A percentile compares a stretch with the other conserved stretches of the same genome.
Conservation (phyloP, 257 asterid genomes). For the Solanum stenotomum region DNA sequence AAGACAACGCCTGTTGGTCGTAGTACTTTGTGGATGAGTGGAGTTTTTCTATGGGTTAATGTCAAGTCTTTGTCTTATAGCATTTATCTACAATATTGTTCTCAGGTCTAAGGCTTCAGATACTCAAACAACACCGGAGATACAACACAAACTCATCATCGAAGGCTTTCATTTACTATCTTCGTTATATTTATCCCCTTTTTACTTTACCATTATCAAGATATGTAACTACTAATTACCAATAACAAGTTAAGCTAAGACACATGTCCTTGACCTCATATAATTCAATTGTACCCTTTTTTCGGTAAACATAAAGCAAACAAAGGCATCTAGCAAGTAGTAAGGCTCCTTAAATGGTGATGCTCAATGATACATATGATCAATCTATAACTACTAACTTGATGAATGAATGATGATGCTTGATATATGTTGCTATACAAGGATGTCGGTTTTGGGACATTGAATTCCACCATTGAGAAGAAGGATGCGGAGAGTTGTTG, state of each 20-base stretch:
- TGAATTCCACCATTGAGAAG: neutral
- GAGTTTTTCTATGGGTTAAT: too few relatives aligned
- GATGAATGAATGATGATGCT: neutral
- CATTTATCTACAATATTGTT: too few relatives aligned
- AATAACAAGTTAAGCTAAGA: too few relatives aligned
- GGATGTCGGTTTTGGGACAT: neutral
- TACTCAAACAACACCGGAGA: too few relatives aligned
- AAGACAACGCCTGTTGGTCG: neutral
- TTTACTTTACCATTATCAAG: too few relatives aligned
- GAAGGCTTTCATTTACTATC: too few relatives aligned
- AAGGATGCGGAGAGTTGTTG: neutral
- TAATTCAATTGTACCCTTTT: neutral
- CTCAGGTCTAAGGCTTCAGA: too few relatives aligned
- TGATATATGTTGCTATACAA: neutral
- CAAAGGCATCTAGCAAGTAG: neutral
- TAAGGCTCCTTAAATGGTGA: constrained; percentile 10
- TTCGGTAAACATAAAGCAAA: neutral
- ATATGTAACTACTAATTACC: too few relatives aligned
- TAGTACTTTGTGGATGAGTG: neutral
- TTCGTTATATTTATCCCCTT: too few relatives aligned
- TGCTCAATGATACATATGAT: constrained; percentile 18
- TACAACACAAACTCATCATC: too few relatives aligned
- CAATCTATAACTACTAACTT: constrained; percentile 2
- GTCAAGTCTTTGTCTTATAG: too few relatives aligned
- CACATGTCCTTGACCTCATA: too few relatives aligned